Evolutionary conservation across 345 rosid genomes (phyloP).

Genomic region (Acer campestre): DNA sequence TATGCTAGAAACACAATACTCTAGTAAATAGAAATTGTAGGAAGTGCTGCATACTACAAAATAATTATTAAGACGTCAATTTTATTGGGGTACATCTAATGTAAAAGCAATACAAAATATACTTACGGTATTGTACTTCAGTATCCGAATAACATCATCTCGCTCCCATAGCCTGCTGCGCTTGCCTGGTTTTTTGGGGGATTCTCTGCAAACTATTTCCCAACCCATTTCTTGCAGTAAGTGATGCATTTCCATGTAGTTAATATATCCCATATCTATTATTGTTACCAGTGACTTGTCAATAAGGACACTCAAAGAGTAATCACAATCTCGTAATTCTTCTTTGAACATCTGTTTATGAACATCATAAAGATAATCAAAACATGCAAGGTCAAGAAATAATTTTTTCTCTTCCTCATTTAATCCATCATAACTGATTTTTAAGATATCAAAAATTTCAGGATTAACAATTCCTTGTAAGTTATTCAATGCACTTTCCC

Average conservation of each 20-base stretch:
- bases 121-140: neutral
- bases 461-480: neutral
- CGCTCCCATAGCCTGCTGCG: no score
- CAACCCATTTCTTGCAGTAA: no score
- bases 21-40: no score
- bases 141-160: no score
- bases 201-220: no score
- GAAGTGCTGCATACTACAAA: no score
- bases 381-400: conserved; percentile 50
- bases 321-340: conserved; percentile 16
- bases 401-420: conserved; percentile 23
- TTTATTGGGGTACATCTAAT: no score
- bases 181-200: no score
- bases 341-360: neutral
- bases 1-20: no score
- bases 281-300: conserved; percentile 36
- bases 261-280: no score
- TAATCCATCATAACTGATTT: conserved; percentile 19
- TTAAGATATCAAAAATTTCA: neutral
- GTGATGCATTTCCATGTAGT: conserved; percentile 19
- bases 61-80: no score
- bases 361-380: conserved; percentile 15
- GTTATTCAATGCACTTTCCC: neutral
- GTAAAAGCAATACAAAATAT: neutral
- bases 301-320: conserved; percentile 4